A percentile compares a stretch with the other conserved stretches of the same genome.
phyloP scores from a whole-genome alignment of 768 basidiomycete genomes.

The Boletus sensibilis region DNA sequence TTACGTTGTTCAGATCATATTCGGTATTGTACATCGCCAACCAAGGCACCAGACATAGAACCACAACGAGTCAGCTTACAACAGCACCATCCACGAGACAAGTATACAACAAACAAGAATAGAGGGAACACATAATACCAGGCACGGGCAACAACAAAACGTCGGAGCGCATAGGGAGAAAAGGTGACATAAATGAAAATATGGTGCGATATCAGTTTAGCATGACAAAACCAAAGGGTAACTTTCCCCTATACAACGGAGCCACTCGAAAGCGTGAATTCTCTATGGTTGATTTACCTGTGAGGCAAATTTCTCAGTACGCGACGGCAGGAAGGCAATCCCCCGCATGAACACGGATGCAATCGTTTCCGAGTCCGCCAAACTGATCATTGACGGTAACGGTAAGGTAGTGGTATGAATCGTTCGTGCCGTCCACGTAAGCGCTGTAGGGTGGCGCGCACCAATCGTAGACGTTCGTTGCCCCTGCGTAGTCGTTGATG shows the following conservation, averaged over 20 bases:
- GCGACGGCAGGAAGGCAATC: constrained; percentile 20
- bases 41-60: background rate
- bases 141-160: background rate
- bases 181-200: background rate
- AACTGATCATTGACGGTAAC: constrained; percentile 1
- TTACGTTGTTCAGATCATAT: background rate
- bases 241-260: background rate
- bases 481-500: constrained; percentile 26
- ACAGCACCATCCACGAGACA: background rate
- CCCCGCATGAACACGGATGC: constrained; percentile 15
- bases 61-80: background rate
- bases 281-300: constrained; percentile 1
- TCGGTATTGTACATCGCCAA: background rate
- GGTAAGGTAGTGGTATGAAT: constrained; percentile 11
- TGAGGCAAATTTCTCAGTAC: constrained; percentile 11
- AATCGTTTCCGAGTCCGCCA: constrained; percentile 12
- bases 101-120: background rate
- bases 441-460: constrained; percentile 19
- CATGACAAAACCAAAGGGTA: background rate
- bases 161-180: background rate
- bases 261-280: background rate
- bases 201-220: constrained; percentile 1
- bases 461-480: constrained; percentile 24
- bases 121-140: constrained; percentile 1
- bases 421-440: constrained; percentile 4